A percentile compares a stretch with the other conserved stretches of the same genome.
Evolutionary conservation across 805 yeast species (phyloP).

Genomic region (Diddensiella santjacobensis): DNA sequence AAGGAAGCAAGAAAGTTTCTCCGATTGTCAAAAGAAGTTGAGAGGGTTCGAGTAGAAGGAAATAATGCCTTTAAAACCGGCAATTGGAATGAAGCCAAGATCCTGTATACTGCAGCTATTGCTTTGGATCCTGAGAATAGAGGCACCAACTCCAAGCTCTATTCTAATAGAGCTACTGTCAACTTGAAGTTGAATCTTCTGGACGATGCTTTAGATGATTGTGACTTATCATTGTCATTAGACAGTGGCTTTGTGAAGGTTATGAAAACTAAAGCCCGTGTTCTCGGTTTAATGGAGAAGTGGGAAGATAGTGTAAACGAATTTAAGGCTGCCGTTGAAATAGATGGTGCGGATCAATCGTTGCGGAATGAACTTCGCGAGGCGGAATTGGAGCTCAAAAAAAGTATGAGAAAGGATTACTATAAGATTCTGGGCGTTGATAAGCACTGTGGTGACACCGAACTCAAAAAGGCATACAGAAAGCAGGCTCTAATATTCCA

Average conservation of each 20-base stretch:
- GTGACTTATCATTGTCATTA: conserved; percentile 60
- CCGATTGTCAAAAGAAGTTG: conserved; percentile 33
- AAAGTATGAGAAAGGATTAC: conserved; percentile 45
- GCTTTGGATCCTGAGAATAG: conserved; percentile 56
- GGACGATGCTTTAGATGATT: conserved; percentile 74
- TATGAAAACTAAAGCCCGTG: conserved; percentile 38
- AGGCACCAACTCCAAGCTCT: conserved; percentile 45
- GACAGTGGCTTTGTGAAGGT: conserved; percentile 72
- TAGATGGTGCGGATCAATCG: conserved; percentile 34
- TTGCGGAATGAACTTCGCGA: conserved; percentile 37
- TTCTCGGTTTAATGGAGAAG: conserved; percentile 36
- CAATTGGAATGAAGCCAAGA: conserved; percentile 61
- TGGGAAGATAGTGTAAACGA: conserved; percentile 39
- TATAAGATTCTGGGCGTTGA: conserved; percentile 59
- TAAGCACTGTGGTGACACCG: conserved; percentile 46
- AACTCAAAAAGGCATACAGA: conserved; percentile 72
- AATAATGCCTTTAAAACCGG: conserved; percentile 67
- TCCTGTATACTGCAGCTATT: conserved; percentile 70
- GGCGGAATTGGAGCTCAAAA: conserved; percentile 41
- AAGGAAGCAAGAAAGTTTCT: conserved; percentile 32
- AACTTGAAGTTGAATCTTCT: conserved; percentile 72
- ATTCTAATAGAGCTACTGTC: conserved; percentile 85
- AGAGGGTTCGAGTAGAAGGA: conserved; percentile 47
- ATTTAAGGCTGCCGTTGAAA: conserved; percentile 36
- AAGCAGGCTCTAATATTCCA: conserved; percentile 68